Evolutionary conservation across 768 basidiomycete species (phyloP), one percentile per base, ranked within the genome.

Genomic region (Lenzites betulinus): DNA sequence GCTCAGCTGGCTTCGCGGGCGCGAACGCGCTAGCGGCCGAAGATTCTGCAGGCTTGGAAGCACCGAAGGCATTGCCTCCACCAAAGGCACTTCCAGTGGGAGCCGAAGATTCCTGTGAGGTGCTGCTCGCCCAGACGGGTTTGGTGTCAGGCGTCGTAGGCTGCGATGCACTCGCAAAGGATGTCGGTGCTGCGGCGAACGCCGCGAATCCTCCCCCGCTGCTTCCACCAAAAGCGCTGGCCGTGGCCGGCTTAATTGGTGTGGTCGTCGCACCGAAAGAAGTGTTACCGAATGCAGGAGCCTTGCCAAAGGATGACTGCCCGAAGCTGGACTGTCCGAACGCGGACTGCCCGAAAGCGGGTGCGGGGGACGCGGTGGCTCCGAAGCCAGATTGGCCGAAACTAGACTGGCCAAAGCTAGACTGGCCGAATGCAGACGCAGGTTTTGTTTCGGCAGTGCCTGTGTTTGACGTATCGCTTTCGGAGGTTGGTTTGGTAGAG

Each of bases 251-350:
- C 38, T 35, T 28, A 26, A n/a, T 12, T 5, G 54, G 52, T 2
- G 47, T 57, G 2, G 54, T 36, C 1, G 43, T 20, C 23, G 46
- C 22, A 9, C 57, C 62, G 60, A 76, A 77, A 12, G 65, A 52
- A n/a, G 73, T 50, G 56, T 72, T 70, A 46, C 69, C 68, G 46
- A 77, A 76, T 15, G 71, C 58, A 28, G 73, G 9, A 13, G 46
- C 56, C 56, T 66, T 23, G 22, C 46, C 46, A 25, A 47, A 47
- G 46, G 9, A 7, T 7, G 44, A 46, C 20, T 46, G 44, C 7
- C 72, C 74, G 55, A 79, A 78, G 8, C 65, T 67, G n/a, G 75
- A 60, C 51, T 69, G 65, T 50, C 69, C 68, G 41, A 67, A 64
- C n/a, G 51, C 54, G n/a, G 70, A 48, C 50, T 68, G 53, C 9